These are phyloP conservation scores for Immersiella caudata DNA, from an alignment of 495 filamentous ascomycete species.

Conservation along the genomic window DNA sequence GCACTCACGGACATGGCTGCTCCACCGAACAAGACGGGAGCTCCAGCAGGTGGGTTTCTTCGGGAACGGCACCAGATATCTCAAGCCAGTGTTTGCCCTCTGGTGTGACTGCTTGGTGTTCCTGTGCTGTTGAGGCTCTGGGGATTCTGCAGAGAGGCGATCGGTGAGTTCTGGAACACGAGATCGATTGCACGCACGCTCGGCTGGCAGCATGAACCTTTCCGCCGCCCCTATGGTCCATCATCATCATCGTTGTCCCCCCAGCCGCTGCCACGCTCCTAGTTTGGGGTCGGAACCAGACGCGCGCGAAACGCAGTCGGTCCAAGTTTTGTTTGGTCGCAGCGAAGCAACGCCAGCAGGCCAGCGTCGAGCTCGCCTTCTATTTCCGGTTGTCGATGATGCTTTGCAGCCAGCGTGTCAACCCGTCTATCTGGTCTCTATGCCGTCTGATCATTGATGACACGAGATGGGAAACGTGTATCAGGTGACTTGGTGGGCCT, in stretches of 20 bases:
- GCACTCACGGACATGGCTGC: background rate
- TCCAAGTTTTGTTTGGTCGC: background rate
- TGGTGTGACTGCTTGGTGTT: background rate
- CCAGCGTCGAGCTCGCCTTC: background rate
- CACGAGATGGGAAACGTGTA: background rate
- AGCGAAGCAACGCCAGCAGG: background rate
- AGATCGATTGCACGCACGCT: background rate
- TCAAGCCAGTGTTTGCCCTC: background rate
- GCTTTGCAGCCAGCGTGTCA: background rate
- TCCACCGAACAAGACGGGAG: background rate
- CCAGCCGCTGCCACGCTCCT: constrained; percentile 4
- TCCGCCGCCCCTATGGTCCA: background rate
- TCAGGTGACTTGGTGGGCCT: background rate
- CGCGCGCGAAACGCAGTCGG: constrained; percentile 9
- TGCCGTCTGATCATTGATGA: background rate
- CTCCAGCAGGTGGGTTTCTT: constrained; percentile 9
- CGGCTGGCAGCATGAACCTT: constrained; percentile 11
- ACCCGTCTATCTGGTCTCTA: background rate
- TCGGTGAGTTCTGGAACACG: constrained; percentile 3
- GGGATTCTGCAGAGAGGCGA: background rate
- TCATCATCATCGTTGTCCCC: background rate
- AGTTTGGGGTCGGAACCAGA: background rate
- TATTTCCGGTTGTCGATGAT: constrained; percentile 2
- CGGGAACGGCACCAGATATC: background rate
- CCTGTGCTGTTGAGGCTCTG: background rate